Evolutionary conservation across 1,284 basidiomycete genomes (phyloP).

Genomic region (Blastosporella zonata): DNA sequence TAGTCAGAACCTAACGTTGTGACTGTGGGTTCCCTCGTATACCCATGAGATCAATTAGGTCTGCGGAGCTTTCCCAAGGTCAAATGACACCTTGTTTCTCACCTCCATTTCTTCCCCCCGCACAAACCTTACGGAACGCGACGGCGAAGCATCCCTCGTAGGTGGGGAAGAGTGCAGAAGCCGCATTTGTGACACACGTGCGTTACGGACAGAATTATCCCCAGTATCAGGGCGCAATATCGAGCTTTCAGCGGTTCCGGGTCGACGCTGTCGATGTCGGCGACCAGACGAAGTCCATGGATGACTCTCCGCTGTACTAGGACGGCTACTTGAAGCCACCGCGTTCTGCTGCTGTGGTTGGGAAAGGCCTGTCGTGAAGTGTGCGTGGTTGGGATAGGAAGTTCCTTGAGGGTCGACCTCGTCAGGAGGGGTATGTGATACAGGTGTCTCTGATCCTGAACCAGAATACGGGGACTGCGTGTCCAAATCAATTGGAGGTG

Average conservation of each 20-base stretch:
- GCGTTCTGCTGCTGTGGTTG: not conserved
- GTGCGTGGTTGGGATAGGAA: not conserved
- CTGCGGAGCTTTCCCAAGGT: constrained; percentile 2
- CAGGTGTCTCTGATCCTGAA: not conserved
- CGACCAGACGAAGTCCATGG: not conserved
- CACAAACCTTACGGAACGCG: constrained; percentile 48
- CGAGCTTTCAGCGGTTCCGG: constrained; percentile 3
- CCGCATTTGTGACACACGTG: constrained; percentile 33
- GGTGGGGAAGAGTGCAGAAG: constrained; percentile 32
- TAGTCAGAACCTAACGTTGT: not conserved
- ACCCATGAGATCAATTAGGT: not conserved
- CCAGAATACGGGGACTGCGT: not conserved
- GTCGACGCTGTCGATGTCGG: constrained; percentile 5
- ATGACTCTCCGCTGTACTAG: not conserved
- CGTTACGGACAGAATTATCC: constrained; percentile 25
- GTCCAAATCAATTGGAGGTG: constrained; percentile 1
- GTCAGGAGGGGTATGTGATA: not conserved
- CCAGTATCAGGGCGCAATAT: constrained; percentile 22
- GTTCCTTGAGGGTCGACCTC: constrained; percentile 10
- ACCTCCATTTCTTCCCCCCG: constrained; percentile 5
- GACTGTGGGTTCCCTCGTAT: not conserved
- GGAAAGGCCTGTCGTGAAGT: not conserved
- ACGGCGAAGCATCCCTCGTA: constrained; percentile 46
- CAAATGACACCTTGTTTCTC: constrained; percentile 14
- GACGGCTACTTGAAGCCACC: not conserved